These are phyloP conservation scores for Acanthamoeba culbertsoni DNA, from an alignment of 208 protist species.

Conservation along the genomic window DNA sequence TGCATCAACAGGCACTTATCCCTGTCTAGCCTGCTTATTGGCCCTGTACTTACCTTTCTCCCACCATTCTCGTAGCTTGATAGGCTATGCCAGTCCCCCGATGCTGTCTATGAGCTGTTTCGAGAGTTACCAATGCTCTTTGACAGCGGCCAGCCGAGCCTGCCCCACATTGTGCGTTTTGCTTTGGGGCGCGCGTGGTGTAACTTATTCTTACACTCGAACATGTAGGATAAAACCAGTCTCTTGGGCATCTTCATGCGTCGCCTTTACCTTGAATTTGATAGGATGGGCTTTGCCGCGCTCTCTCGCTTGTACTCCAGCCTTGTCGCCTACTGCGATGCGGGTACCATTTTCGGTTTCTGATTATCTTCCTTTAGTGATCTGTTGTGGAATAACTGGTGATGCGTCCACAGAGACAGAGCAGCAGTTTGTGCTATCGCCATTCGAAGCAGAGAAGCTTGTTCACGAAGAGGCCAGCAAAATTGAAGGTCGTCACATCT, in stretches of 20 bases:
- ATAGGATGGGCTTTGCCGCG: not conserved
- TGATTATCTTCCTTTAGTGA: not conserved
- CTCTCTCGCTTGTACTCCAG: constrained; percentile 40
- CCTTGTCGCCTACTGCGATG: not conserved
- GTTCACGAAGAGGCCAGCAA: not conserved
- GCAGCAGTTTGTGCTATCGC: not conserved
- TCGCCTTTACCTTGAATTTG: not conserved
- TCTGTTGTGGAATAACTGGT: not conserved
- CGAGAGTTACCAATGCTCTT: not conserved
- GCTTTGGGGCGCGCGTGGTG: not conserved
- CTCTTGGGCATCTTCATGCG: constrained; percentile 40
- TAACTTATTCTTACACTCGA: too few relatives aligned
- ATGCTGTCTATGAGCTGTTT: constrained; percentile 21
- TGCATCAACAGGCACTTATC: not conserved
- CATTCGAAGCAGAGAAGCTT: not conserved
- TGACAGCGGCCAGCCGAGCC: not conserved
- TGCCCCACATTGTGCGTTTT: not conserved
- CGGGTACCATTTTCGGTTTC: not conserved
- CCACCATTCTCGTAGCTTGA: not conserved
- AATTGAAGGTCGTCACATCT: not conserved
- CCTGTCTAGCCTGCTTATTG: too few relatives aligned
- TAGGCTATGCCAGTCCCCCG: not conserved
- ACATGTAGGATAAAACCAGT: constrained; percentile 10
- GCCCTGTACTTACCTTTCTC: too few relatives aligned
- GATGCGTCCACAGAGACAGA: not conserved